Base-by-base conservation (phyloP, 345 rosid genomes). In the Populus euphratica region DNA sequence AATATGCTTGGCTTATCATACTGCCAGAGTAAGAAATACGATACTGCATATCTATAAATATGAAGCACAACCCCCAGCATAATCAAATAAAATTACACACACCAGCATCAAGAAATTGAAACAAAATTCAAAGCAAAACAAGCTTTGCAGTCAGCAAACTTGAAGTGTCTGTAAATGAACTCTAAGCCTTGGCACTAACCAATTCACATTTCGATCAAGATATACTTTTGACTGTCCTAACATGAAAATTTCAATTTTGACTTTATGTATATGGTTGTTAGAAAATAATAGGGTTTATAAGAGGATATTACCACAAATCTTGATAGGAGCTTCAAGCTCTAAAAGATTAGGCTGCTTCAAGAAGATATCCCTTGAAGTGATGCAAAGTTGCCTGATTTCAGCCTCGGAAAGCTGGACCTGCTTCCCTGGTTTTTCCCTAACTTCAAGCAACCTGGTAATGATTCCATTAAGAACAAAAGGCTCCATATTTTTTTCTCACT, bases 261-360 rank as follows among this genome's bases (percentile, higher is more conserved):
- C 2, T 35, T 21, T 27, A 36, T 5, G 44, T 5, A 64, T 20
- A 23, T 11, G 50, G 11, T 6, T 21, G 50, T 10, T 35, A 12
- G 27, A 27, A 69, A 17, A 43, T 35, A 3, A 65, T 65, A 18
- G 36, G 68, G 38, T 21, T 33, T 5, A 61, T 33, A 8, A 25
- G 52, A 13, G 50, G 12, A 41, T 16, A 67, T 23, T 82, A 82
- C 85, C 80, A 61, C 85, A 82, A 41, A 82, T 78, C 68, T 36
- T 78, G 73, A 82, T 66, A 5, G 85, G 85, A 41, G 85, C 79
- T 72, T 78, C 85, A 25, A 82, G 79, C 75, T 82, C 85, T 54
- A 82, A 44, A 27, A 82, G 82, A 82, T 70, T 68, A 18, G 85
- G 81, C 74, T 78, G 85, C 54, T 13, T 74, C 74, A 78, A 25